A percentile compares a stretch with the other conserved stretches of the same genome.
Evolutionary conservation across 805 yeast genomes (phyloP).

Genomic region (Kodamaea restingae): DNA sequence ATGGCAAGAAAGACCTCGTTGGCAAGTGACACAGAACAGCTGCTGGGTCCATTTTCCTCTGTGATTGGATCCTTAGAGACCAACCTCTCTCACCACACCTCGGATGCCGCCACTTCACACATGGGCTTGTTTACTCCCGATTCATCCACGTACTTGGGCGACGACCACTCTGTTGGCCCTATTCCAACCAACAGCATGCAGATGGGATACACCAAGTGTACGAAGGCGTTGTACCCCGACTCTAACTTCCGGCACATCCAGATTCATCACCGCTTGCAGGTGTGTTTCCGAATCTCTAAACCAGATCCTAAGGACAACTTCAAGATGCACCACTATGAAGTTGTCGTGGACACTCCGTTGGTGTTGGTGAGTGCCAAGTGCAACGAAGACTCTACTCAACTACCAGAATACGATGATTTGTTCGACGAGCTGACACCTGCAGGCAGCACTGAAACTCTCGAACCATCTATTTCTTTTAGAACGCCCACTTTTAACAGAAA

Average conservation of each 20-base stretch:
- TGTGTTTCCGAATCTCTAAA: slow-evolving; percentile 63
- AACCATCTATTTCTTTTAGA: slow-evolving; percentile 30
- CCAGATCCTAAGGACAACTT: slow-evolving; percentile 45
- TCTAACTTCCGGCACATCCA: slow-evolving; percentile 58
- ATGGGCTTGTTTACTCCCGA: slow-evolving; percentile 26
- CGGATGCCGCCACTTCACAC: background rate
- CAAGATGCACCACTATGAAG: slow-evolving; percentile 71
- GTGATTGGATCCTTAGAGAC: slow-evolving; percentile 39
- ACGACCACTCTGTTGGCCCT: slow-evolving; percentile 15
- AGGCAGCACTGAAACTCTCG: slow-evolving; percentile 3
- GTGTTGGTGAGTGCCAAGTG: slow-evolving; percentile 42
- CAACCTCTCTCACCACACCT: slow-evolving; percentile 25
- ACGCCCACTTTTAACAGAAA: slow-evolving; percentile 33
- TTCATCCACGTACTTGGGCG: slow-evolving; percentile 27
- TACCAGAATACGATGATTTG: slow-evolving; percentile 37
- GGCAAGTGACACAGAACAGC: slow-evolving; percentile 10
- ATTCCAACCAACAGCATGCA: slow-evolving; percentile 25
- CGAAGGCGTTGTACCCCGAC: slow-evolving; percentile 56
- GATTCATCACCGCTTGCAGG: slow-evolving; percentile 64
- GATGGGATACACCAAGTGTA: slow-evolving; percentile 32
- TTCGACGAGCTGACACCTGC: slow-evolving; percentile 12
- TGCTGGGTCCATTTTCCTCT: slow-evolving; percentile 27
- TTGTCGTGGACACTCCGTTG: slow-evolving; percentile 74
- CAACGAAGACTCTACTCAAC: slow-evolving; percentile 36
- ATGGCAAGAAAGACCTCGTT: slow-evolving; percentile 24